phyloP scores from a whole-genome alignment of 192 early-diverging fungal genomes.

The Backusella macrospora region DNA sequence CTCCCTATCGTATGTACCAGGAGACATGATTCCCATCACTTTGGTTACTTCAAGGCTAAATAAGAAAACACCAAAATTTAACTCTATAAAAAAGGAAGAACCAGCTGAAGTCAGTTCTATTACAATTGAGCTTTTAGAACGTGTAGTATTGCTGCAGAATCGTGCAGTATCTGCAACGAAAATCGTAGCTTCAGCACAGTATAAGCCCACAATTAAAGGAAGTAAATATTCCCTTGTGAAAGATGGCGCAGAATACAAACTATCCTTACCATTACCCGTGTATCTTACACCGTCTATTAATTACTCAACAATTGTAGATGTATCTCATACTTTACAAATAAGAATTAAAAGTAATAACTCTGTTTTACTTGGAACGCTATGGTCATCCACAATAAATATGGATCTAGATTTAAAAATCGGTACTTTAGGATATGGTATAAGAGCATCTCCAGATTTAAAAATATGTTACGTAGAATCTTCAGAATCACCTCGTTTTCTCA shows the following conservation, averaged over 20 bases:
- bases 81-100: background rate
- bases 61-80: background rate
- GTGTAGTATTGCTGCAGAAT: background rate
- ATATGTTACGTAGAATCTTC: conserved; percentile 15
- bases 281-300: conserved; percentile 22
- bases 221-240: conserved; percentile 17
- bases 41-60: background rate
- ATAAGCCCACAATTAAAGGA: conserved; percentile 7
- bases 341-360: conserved; percentile 6
- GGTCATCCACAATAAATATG: conserved; percentile 13
- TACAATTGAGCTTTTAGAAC: conserved; percentile 1
- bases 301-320: conserved; percentile 22
- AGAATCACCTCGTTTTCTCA: conserved; percentile 16
- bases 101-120: conserved; percentile 22
- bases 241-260: conserved; percentile 15
- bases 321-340: conserved; percentile 15
- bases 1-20: conserved; percentile 27
- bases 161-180: conserved; percentile 4
- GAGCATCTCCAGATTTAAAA: conserved; percentile 23
- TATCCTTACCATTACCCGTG: conserved; percentile 15
- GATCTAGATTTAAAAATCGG: conserved; percentile 28
- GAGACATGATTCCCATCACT: conserved; percentile 18
- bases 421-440: conserved; percentile 33
- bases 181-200: background rate
- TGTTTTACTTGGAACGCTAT: background rate